These are phyloP conservation scores for Aspergillus heteromorphus DNA, from an alignment of 495 filamentous ascomycete species.

Conservation along the genomic window DNA sequence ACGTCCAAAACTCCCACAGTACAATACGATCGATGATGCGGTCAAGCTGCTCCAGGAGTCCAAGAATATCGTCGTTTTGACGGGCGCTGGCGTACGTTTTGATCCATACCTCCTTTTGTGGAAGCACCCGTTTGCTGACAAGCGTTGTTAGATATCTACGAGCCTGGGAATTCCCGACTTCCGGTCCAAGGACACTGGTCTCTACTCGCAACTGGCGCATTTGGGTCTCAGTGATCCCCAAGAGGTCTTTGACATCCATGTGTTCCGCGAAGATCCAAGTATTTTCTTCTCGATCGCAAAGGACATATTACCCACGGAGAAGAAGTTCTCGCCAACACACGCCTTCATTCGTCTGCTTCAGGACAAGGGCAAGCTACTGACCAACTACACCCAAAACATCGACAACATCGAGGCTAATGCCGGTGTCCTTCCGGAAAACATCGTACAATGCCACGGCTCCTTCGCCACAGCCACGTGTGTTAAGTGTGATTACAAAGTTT, in stretches of 20 bases:
- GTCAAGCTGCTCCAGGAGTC: slow-evolving; percentile 67
- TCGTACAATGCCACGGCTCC: slow-evolving; percentile 94
- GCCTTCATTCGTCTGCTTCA: slow-evolving; percentile 94
- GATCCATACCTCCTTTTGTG: background rate
- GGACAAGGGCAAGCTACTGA: slow-evolving; percentile 81
- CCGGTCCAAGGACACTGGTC: slow-evolving; percentile 60
- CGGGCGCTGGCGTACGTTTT: slow-evolving; percentile 71
- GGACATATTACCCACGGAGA: slow-evolving; percentile 75
- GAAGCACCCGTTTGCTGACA: background rate
- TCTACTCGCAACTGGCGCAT: slow-evolving; percentile 69
- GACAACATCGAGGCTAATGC: slow-evolving; percentile 92
- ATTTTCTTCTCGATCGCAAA: slow-evolving; percentile 91
- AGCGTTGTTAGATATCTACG: slow-evolving; percentile 57
- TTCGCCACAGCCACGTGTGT: slow-evolving; percentile 90
- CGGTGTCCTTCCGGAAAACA: slow-evolving; percentile 74
- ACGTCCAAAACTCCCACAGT: slow-evolving; percentile 70
- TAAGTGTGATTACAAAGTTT: slow-evolving; percentile 72
- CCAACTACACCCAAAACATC: slow-evolving; percentile 98
- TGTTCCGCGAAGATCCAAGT: slow-evolving; percentile 80
- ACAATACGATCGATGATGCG: slow-evolving; percentile 86
- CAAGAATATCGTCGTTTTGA: slow-evolving; percentile 86
- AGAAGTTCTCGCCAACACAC: slow-evolving; percentile 82
- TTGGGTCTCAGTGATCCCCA: slow-evolving; percentile 78
- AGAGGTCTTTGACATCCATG: slow-evolving; percentile 85
- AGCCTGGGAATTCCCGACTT: slow-evolving; percentile 66